phyloP scores from a whole-genome alignment of 2,329 filamentous ascomycete genomes.

The Colletotrichum sansevieriae region DNA sequence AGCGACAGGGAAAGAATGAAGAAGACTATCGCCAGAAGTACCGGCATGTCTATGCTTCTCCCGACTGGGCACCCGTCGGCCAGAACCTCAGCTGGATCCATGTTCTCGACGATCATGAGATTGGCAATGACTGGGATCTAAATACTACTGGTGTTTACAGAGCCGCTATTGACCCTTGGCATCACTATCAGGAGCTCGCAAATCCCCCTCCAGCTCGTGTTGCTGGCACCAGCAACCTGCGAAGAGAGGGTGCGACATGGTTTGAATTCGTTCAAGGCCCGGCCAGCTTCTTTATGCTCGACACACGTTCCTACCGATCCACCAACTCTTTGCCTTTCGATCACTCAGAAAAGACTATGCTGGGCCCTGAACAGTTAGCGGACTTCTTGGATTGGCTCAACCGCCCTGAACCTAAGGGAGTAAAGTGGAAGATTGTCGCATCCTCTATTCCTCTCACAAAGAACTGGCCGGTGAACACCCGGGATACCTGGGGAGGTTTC shows the following conservation, averaged over 20 bases:
- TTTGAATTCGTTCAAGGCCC: slow-evolving; percentile 92
- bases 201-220: slow-evolving; percentile 81
- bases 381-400: slow-evolving; percentile 84
- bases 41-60: slow-evolving; percentile 93
- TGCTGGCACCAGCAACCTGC: slow-evolving; percentile 55
- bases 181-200: slow-evolving; percentile 84
- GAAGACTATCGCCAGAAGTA: slow-evolving; percentile 93
- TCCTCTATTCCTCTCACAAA: slow-evolving; percentile 96
- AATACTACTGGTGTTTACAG: slow-evolving; percentile 85
- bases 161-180: slow-evolving; percentile 85
- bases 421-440: slow-evolving; percentile 94
- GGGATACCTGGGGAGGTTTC: slow-evolving; percentile 96
- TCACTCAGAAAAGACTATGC: slow-evolving; percentile 83
- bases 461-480: slow-evolving; percentile 91
- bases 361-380: slow-evolving; percentile 81
- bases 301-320: slow-evolving; percentile 89
- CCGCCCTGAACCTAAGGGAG: slow-evolving; percentile 78
- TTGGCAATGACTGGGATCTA: slow-evolving; percentile 90
- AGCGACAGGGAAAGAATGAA: slow-evolving; percentile 77
- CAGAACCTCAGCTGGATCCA: slow-evolving; percentile 96
- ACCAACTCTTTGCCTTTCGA: slow-evolving; percentile 71
- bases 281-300: slow-evolving; percentile 93
- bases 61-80: slow-evolving; percentile 84
- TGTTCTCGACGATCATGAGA: slow-evolving; percentile 96
- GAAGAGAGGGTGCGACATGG: slow-evolving; percentile 76